Evolutionary conservation across 371 early-diverging fungal species (phyloP).

Genomic region (Basidiobolus heterosporus): DNA sequence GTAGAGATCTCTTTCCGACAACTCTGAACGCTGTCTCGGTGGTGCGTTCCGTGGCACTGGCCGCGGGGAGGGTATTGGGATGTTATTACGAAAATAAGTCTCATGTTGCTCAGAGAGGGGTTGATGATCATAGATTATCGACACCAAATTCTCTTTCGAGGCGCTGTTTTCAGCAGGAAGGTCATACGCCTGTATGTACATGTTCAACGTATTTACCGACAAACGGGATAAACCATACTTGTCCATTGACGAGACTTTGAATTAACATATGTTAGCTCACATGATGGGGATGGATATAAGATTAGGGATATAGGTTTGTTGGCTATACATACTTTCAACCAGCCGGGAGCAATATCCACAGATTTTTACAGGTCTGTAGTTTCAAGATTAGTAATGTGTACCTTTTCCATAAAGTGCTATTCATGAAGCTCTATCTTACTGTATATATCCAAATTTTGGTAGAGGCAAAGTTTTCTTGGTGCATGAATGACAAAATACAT

Average conservation of each 20-base stretch:
- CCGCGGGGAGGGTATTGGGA: constrained; percentile 1
- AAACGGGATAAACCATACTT: constrained; percentile 1
- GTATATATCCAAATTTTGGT: constrained; percentile 27
- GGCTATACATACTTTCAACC: background rate
- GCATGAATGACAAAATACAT: constrained; percentile 22
- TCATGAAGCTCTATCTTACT: constrained; percentile 12
- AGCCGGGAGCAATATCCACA: constrained; percentile 1
- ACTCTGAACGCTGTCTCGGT: background rate
- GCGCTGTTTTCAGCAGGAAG: constrained; percentile 17
- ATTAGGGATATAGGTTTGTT: background rate
- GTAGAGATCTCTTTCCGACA: background rate
- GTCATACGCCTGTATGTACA: constrained; percentile 20
- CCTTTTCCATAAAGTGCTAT: background rate
- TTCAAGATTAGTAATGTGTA: background rate
- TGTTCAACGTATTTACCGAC: constrained; percentile 15
- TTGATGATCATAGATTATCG: constrained; percentile 19
- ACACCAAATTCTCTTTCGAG: constrained; percentile 24
- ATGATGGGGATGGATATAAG: background rate
- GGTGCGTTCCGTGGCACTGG: background rate
- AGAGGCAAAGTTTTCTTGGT: constrained; percentile 16
- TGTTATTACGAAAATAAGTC: constrained; percentile 14
- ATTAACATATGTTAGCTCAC: constrained; percentile 5
- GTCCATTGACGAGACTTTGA: too few species aligned
- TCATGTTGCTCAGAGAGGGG: constrained; percentile 25
- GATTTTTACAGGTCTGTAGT: constrained; percentile 1